A percentile compares a stretch with the other conserved stretches of the same genome.
phyloP scores from a whole-genome alignment of 495 filamentous ascomycete species.

The Penicillium paradoxum region DNA sequence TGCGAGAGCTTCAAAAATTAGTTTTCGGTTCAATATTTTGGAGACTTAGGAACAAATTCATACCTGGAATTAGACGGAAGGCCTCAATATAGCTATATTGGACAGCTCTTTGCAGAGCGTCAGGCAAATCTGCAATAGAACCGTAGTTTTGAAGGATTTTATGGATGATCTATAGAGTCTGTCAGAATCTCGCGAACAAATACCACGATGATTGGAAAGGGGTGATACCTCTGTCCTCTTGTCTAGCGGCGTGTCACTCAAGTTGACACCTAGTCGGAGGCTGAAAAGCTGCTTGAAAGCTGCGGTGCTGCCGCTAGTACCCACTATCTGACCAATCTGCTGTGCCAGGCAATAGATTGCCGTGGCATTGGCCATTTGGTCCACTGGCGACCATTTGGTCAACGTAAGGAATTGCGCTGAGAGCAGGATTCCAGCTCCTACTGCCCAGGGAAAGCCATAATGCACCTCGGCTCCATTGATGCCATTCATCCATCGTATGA shows the following conservation, averaged over 20 bases:
- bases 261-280: background rate
- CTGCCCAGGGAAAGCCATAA: background rate
- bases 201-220: background rate
- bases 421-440: background rate
- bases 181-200: background rate
- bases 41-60: too few species aligned
- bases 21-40: too few species aligned
- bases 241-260: background rate
- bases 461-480: background rate
- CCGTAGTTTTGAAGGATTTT: background rate
- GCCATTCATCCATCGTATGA: background rate
- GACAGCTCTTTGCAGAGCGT: background rate
- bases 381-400: background rate
- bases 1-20: too few species aligned
- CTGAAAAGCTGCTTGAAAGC: background rate
- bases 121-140: background rate
- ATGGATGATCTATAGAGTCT: background rate
- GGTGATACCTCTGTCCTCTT: background rate
- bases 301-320: background rate
- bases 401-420: slow-evolving; percentile 3
- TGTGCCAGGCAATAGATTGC: background rate
- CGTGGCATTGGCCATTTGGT: slow-evolving; percentile 1
- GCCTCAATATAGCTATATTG: background rate
- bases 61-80: background rate
- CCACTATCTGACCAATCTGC: background rate